Conservation (phyloP, 2,329 filamentous ascomycete genomes). For the Aspergillus pseudoterreus region DNA sequence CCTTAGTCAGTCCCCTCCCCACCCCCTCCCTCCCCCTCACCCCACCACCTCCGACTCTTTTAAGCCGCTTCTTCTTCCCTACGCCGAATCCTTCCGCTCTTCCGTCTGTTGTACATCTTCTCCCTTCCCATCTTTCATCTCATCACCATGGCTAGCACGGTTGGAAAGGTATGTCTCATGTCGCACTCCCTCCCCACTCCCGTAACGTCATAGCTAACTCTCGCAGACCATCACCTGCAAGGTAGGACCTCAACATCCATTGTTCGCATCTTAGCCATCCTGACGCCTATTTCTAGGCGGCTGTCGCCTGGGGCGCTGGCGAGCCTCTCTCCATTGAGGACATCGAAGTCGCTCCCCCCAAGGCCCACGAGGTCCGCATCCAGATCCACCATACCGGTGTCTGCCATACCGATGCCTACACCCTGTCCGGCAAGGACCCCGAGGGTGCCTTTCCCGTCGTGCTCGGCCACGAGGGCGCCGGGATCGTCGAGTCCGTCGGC, state of each 20-base stretch:
- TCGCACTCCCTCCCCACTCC: background rate
- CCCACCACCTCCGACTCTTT: conserved; percentile 9
- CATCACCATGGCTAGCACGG: conserved; percentile 6
- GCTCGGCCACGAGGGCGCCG: conserved; percentile 85
- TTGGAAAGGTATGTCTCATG: conserved; percentile 4
- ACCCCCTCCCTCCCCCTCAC: conserved; percentile 6
- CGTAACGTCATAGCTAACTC: background rate
- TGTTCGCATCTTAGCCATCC: background rate
- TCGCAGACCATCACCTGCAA: conserved; percentile 87
- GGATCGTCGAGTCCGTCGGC: conserved; percentile 87
- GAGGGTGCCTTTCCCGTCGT: conserved; percentile 91
- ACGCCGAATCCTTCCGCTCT: background rate
- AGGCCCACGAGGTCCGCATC: conserved; percentile 92
- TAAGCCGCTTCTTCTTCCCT: conserved; percentile 1
- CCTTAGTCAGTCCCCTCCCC: background rate
- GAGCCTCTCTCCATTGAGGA: conserved; percentile 87
- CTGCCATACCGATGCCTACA: conserved; percentile 98
- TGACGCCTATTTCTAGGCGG: conserved; percentile 56
- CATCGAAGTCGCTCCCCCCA: conserved; percentile 83
- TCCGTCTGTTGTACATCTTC: background rate
- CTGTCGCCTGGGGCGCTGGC: conserved; percentile 94
- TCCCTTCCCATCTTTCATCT: background rate
- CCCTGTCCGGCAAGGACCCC: conserved; percentile 91
- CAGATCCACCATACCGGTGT: conserved; percentile 97
- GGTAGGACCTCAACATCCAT: conserved; percentile 33